Base-by-base conservation (phyloP, 169 alveolate genomes). In the Plasmodium malariae region DNA sequence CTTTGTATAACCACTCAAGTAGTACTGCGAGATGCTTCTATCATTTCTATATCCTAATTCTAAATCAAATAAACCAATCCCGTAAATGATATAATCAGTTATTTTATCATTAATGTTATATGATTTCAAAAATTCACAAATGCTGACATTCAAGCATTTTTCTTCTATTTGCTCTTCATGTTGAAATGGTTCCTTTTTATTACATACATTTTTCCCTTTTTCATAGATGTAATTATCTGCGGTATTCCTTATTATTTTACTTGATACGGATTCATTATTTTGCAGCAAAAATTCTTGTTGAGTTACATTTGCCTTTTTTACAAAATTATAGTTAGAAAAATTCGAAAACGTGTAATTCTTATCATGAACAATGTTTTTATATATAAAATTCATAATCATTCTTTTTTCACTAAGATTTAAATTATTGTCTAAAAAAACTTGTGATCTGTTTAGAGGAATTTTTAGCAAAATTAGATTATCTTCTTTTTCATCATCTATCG, bases 301-400 rank as follows among this genome's bases (percentile, higher is more conserved):
- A 21, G 24, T 21, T 34, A 34, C 37, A 34, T 63, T 76, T 76
- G 60, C 34, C 55, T 45, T 76, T 67, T 55, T 76, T 63, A 55
- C 24, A 76, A 76, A 76, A 60, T 62, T 45, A 30, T 76, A 60
- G 43, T 76, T 76, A 9, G 89, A 76, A 60, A 62, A 62, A 43
- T 54, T 62, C 26, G 89, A 76, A 45, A 76, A 76, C 1, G 78
- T 76, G 71, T 62, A 76, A 60, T 76, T 76, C 55, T 63, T 76
- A 76, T 76, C 89, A 69, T 76, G 71, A 17, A 43, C 40, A 76
- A 76, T 76, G 37, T 76, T 37, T 55, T 76, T 76, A 40, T 76
- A 62, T 26, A 76, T 76, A 76, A 76, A 76, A 32, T 76, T 76
- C 89, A 76, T 76, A 28, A 76, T 76, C 89, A 76, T 76, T 76